These are phyloP conservation scores for Plasmopara muralis DNA, from an alignment of 352 stramenopile genomes.

Conservation along the genomic window DNA sequence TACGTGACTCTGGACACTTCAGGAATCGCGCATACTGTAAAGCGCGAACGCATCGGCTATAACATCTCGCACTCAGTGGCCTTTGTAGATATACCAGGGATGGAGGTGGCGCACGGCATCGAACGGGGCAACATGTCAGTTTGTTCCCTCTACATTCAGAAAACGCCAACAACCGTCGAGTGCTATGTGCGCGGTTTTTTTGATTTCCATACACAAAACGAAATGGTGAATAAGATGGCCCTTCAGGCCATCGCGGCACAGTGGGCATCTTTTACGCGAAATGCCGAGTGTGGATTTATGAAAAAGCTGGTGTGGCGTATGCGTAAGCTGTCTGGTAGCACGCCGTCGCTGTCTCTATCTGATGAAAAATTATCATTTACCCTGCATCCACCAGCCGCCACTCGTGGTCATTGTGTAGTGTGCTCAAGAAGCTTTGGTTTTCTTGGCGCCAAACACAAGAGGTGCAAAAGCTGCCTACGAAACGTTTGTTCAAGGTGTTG, in stretches of 20 bases:
- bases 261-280: constrained; percentile 27
- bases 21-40: constrained; percentile 28
- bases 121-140: constrained; percentile 45
- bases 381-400: constrained; percentile 8
- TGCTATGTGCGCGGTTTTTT: constrained; percentile 47
- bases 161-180: constrained; percentile 35
- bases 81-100: constrained; percentile 34
- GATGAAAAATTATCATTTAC: constrained; percentile 6
- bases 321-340: constrained; percentile 24
- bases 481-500: constrained; percentile 28
- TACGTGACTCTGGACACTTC: constrained; percentile 48
- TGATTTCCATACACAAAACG: constrained; percentile 36
- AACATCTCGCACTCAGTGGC: constrained; percentile 49
- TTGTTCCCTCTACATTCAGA: constrained; percentile 42
- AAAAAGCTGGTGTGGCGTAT: constrained; percentile 50
- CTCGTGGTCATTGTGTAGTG: constrained; percentile 15
- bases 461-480: constrained; percentile 28
- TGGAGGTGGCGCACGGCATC: constrained; percentile 30
- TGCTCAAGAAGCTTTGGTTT: constrained; percentile 31
- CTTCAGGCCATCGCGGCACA: constrained; percentile 31
- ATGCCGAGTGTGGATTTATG: constrained; percentile 33
- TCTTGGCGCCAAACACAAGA: constrained; percentile 23
- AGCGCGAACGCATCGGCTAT: constrained; percentile 38
- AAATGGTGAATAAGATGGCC: constrained; percentile 34
- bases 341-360: constrained; percentile 8